phyloP scores from a whole-genome alignment of 2,329 filamentous ascomycete species.

The Aspergillus neotritici region DNA sequence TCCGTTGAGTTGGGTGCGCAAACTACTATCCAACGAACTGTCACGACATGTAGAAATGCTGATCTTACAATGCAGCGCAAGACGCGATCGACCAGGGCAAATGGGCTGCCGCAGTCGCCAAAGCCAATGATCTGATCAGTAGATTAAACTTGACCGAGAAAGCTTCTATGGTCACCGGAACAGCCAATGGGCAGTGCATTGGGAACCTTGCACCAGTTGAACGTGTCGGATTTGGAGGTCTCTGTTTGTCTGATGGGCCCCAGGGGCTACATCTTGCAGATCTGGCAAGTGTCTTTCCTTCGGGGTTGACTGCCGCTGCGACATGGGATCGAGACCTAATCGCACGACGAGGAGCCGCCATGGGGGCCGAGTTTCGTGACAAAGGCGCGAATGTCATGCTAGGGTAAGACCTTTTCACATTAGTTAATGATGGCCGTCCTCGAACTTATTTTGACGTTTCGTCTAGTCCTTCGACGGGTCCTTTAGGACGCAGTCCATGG shows the following conservation, averaged over 20 bases:
- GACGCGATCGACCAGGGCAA: too few species aligned
- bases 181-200: not conserved
- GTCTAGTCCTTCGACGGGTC: too few species aligned
- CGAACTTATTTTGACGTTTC: too few species aligned
- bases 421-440: too few species aligned
- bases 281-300: conserved; percentile 35
- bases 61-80: too few species aligned
- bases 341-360: conserved; percentile 44
- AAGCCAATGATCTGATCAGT: too few species aligned
- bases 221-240: conserved; percentile 29
- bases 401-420: conserved; percentile 27
- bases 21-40: too few species aligned
- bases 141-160: too few species aligned
- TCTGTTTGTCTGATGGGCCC: conserved; percentile 37
- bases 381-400: conserved; percentile 42
- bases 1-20: too few species aligned
- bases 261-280: conserved; percentile 35
- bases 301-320: conserved; percentile 33
- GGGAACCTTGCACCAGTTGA: not conserved
- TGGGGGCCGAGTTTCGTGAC: conserved; percentile 52
- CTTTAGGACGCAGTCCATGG: conserved; percentile 32
- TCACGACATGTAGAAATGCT: too few species aligned
- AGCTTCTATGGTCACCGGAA: not conserved
- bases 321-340: conserved; percentile 51
- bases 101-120: too few species aligned